Base-by-base conservation (phyloP, 1,284 basidiomycete species). In the Pyrrhoderma noxium region DNA sequence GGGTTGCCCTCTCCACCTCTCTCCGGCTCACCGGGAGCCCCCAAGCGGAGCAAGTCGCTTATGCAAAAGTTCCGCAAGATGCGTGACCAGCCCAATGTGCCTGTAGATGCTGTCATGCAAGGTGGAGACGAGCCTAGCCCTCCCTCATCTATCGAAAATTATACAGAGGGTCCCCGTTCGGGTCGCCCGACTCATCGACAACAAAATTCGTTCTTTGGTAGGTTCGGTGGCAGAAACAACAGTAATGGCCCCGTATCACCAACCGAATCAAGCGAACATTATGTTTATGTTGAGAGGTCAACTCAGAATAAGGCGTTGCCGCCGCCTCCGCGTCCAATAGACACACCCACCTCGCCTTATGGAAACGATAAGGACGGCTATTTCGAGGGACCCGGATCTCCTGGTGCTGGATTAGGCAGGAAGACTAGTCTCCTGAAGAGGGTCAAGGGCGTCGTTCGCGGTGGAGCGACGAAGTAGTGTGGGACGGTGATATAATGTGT, bases 11-110 rank as follows among this genome's bases (percentile, higher is more conserved):
- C 64, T 40, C 73, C 70, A 25, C 66, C 59, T 25, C 55, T 69
- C 13, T 71, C 67, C 23, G 64, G 64, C 31, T 61, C 63, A 5
- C 47, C 54, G 8, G 50, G 46, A 44, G 43, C 55, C 8, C 79
- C 85, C 7, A 85, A 83, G 63, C 82, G 88, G 41, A 79, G 77
- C 59, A 88, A 81, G 64, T 89, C 86, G 11, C 70, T 90, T 57
- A 89, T 90, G 79, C 83, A 89, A 47, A 82, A 87, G 55, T 85
- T 90, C 60, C 81, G 85, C 55, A 86, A 81, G 67, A 87, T 89
- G 83, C 82, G 87, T 40, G 86, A 89, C 60, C 70, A 80, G 13
- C 86, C 86, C 11, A 89, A 88, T 57, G 78, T 89, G 1, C 88
- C 87, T n/a, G 21, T 85, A n/a, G 69, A 43, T 39, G 71, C 76